Percentiles rank a stretch among this genome's conserved stretches.
Conservation (phyloP, 2,329 filamentous ascomycete species). For the Furcasterigmium furcatum region DNA sequence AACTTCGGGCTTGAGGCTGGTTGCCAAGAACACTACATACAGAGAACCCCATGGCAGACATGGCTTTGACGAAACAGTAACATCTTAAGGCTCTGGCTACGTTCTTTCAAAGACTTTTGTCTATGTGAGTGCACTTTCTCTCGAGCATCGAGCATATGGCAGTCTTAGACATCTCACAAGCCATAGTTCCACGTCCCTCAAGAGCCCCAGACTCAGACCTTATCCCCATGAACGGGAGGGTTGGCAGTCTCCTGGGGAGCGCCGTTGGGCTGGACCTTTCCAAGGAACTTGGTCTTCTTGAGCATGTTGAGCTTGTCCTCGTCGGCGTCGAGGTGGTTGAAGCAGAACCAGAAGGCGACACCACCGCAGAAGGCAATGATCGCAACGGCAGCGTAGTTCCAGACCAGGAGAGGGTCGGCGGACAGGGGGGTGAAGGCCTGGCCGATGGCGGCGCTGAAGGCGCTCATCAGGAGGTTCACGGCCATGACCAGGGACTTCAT, state of each 20-base stretch:
- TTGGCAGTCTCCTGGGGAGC: slow-evolving; percentile 2
- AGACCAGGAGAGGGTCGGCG: slow-evolving; percentile 63
- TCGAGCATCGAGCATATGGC: too few species aligned
- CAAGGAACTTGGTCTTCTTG: slow-evolving; percentile 38
- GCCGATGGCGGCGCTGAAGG: slow-evolving; percentile 67
- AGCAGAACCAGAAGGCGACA: slow-evolving; percentile 64
- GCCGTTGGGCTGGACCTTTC: slow-evolving; percentile 31
- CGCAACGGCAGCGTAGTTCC: slow-evolving; percentile 68
- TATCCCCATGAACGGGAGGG: too few species aligned
- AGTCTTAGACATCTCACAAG: too few species aligned
- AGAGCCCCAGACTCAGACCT: too few species aligned
- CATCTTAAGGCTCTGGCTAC: too few species aligned
- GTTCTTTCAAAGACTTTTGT: too few species aligned
- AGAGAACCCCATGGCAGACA: too few species aligned
- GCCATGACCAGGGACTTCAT: slow-evolving; percentile 76
- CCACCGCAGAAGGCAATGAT: slow-evolving; percentile 61
- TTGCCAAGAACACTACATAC: too few species aligned
- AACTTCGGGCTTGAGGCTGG: too few species aligned
- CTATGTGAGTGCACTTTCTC: too few species aligned
- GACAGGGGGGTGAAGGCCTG: slow-evolving; percentile 63
- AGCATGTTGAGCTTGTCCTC: slow-evolving; percentile 70
- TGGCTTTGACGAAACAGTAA: too few species aligned
- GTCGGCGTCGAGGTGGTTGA: slow-evolving; percentile 59
- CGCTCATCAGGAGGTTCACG: slow-evolving; percentile 68
- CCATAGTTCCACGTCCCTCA: too few species aligned